A percentile compares a stretch with the other conserved stretches of the same genome.
Evolutionary conservation across 1,284 basidiomycete species (phyloP).

Genomic region (Cystobasidium sp.): DNA sequence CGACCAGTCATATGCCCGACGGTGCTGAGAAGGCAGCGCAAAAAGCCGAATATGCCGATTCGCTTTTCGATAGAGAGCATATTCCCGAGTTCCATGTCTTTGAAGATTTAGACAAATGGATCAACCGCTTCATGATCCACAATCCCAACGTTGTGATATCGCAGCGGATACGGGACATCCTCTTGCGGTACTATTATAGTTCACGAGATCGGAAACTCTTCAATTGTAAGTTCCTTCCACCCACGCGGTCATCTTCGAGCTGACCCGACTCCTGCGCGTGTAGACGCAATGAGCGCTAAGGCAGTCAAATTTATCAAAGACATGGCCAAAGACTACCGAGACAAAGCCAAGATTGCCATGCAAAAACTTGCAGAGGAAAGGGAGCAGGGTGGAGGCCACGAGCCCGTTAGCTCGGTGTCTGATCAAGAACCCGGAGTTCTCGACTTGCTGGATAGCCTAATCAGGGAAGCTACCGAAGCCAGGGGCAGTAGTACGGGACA

Average conservation of each 20-base stretch:
- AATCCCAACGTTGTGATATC: slow-evolving; percentile 82
- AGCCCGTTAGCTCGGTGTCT: slow-evolving; percentile 20
- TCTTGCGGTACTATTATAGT: slow-evolving; percentile 89
- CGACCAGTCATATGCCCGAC: slow-evolving; percentile 18
- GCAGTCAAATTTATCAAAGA: slow-evolving; percentile 83
- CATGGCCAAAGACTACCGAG: slow-evolving; percentile 64
- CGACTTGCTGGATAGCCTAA: slow-evolving; percentile 54
- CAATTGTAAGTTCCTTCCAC: slow-evolving; percentile 61
- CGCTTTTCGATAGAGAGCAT: slow-evolving; percentile 34
- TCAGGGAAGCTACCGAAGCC: slow-evolving; percentile 49
- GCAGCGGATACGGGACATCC: slow-evolving; percentile 76
- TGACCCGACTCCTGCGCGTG: not conserved
- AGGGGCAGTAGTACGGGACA: too few species aligned
- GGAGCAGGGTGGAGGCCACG: slow-evolving; percentile 5
- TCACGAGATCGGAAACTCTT: slow-evolving; percentile 73
- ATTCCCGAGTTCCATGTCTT: slow-evolving; percentile 58
- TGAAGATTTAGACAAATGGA: slow-evolving; percentile 79
- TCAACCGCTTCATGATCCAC: slow-evolving; percentile 89
- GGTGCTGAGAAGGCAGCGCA: slow-evolving; percentile 35
- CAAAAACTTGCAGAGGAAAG: slow-evolving; percentile 49
- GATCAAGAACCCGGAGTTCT: not conserved
- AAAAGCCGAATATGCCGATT: slow-evolving; percentile 14
- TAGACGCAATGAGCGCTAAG: slow-evolving; percentile 56
- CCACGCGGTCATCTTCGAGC: not conserved
- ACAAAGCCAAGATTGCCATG: not conserved